Evolutionary conservation across 352 stramenopile species (phyloP), one percentile per base, ranked within the genome.

Genomic region (Globisporangium acanthophoron): DNA sequence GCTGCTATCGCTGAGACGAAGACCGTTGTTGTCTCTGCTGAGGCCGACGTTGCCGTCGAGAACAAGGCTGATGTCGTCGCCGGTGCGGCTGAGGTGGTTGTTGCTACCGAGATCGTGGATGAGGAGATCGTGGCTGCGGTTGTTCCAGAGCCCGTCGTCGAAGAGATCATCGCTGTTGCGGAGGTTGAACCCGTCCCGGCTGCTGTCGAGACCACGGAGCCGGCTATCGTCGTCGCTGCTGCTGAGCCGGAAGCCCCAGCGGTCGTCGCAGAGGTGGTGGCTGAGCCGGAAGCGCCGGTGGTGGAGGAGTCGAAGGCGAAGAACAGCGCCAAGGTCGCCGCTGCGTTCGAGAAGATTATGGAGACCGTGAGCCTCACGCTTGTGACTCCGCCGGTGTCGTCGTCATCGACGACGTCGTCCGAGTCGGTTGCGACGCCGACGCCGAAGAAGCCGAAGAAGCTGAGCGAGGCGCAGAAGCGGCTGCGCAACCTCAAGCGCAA

Each of bases 401-500:
- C 35, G 12, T 33, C 46, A 7, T 40, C 20, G 21, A 21, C 24
- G 53, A 56, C 59, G 16, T 61, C 49, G 12, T 50, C 56, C 1
- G 54, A 52, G 37, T 54, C 46, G 13, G 24, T 31, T 6, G 41
- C 37, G 24, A 27, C 24, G 1, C 44, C 46, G 4, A 58, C 43
- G 21, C 60, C 43, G 51, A 64, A 64, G 58, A 59, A 64, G 40
- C 64, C 71, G 60, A 67, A 73, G 51, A 50, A 63, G 56, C 65
- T 83, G 31, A 75, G 75, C 43, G 78, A 80, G 33, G 58, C 67
- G 21, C 81, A 91, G 65, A 89, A 89, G 65, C 78, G 76, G 45
- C 52, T 61, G 62, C 81, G 81, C 52, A 91, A 91, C 72, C 66
- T 76, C 56, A 78, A 78, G 54, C 78, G 81, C 61, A 88, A 88